Conservation (phyloP, 2,329 filamentous ascomycete species). For the Tricladium varicosporioides region DNA sequence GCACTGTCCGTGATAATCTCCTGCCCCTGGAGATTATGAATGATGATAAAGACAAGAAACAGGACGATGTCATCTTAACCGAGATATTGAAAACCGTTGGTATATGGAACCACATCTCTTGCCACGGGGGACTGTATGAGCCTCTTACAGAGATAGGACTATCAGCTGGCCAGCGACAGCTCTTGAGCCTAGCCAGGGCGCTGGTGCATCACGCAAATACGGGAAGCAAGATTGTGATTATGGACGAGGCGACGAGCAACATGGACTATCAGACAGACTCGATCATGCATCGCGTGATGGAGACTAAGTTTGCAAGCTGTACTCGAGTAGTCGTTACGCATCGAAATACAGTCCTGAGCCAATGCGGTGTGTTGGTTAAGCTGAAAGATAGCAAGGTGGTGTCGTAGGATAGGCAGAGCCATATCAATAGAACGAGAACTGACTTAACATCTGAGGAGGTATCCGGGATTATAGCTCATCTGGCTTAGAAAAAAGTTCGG, state of each 20-base stretch:
- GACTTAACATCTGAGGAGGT: neutral
- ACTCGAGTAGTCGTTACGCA: neutral
- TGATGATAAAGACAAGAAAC: slow-evolving; percentile 3
- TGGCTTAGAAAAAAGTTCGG: too few relatives aligned
- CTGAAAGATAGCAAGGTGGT: neutral
- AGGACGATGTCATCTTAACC: slow-evolving; percentile 40
- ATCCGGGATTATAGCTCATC: too few relatives aligned
- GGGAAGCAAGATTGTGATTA: slow-evolving; percentile 34
- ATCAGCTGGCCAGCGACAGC: slow-evolving; percentile 47
- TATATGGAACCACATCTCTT: slow-evolving; percentile 41
- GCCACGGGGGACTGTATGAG: slow-evolving; percentile 37
- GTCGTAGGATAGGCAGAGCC: slow-evolving; percentile 1
- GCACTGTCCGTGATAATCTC: slow-evolving; percentile 4
- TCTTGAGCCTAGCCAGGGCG: slow-evolving; percentile 48
- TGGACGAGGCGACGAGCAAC: slow-evolving; percentile 33
- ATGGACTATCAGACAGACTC: neutral
- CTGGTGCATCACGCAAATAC: slow-evolving; percentile 33
- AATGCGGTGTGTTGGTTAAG: neutral
- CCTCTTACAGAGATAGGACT: slow-evolving; percentile 56
- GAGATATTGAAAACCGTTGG: slow-evolving; percentile 43
- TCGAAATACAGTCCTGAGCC: slow-evolving; percentile 2
- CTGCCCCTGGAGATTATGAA: neutral
- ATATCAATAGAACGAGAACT: neutral
- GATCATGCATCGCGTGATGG: neutral
- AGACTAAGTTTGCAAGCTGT: neutral